These are phyloP conservation scores for Epichloe bromicola DNA, from an alignment of 2,329 filamentous ascomycete species.

Conservation along the genomic window DNA sequence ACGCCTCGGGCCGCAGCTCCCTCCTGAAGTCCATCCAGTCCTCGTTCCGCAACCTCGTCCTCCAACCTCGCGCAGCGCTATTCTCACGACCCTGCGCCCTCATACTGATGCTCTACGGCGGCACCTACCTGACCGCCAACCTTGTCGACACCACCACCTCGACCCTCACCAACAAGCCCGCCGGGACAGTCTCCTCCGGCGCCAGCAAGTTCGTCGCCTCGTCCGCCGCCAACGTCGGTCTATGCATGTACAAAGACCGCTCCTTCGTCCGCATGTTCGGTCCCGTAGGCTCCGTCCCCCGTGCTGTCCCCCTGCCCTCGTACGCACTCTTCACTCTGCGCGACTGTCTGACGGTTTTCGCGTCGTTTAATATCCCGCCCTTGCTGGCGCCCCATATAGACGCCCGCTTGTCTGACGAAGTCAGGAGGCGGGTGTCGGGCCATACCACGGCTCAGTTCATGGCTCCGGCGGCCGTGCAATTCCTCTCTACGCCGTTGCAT, in stretches of 20 bases:
- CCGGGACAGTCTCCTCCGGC: conserved; percentile 56
- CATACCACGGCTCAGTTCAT: conserved; percentile 62
- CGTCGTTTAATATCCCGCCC: conserved; percentile 79
- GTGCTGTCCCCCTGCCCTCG: conserved; percentile 49
- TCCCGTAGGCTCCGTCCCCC: conserved; percentile 34
- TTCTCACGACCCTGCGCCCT: conserved; percentile 54
- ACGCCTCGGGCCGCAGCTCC: conserved; percentile 55
- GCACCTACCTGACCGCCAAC: conserved; percentile 85
- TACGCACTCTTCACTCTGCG: conserved; percentile 70
- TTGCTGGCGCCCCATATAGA: conserved; percentile 59
- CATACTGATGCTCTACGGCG: conserved; percentile 66
- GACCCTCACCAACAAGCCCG: conserved; percentile 43
- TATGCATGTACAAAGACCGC: conserved; percentile 84
- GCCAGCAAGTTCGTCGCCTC: conserved; percentile 71
- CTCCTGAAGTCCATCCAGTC: conserved; percentile 45
- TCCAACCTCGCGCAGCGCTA: conserved; percentile 48
- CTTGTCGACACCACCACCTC: conserved; percentile 67
- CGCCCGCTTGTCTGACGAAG: conserved; percentile 36
- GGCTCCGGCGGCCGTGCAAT: conserved; percentile 66
- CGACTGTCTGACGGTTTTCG: conserved; percentile 83
- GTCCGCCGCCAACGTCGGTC: conserved; percentile 66
- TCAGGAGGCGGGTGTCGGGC: conserved; percentile 32
- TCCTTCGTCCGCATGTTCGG: conserved; percentile 77
- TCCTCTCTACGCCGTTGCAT: conserved; percentile 73
- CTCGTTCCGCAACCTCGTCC: conserved; percentile 43